A percentile compares a stretch with the other conserved stretches of the same genome.
Conservation (phyloP, 2,329 filamentous ascomycete genomes). For the Didymosphaeria variabile region DNA sequence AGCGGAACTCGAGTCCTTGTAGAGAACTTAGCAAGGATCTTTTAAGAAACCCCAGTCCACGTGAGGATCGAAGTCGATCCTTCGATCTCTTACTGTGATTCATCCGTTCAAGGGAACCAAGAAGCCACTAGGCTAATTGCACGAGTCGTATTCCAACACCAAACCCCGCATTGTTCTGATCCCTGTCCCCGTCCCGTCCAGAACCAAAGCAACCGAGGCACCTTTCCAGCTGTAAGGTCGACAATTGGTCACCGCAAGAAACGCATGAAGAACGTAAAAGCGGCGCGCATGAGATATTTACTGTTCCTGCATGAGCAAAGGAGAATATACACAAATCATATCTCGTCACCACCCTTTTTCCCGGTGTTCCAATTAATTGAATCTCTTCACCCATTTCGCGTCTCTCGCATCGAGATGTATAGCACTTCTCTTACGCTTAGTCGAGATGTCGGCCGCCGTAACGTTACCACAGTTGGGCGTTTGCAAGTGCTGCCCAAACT, state of each 20-base stretch:
- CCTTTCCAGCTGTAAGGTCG: neutral
- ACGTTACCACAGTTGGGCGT: constrained; percentile 59
- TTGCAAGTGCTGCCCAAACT: constrained; percentile 65
- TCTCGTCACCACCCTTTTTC: constrained; percentile 1
- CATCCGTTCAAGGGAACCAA: constrained; percentile 3
- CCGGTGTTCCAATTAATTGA: neutral
- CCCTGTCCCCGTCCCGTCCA: neutral
- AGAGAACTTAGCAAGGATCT: neutral
- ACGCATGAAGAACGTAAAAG: neutral
- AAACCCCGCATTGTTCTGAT: constrained; percentile 3
- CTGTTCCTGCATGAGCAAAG: constrained; percentile 9
- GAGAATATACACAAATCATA: constrained; percentile 7
- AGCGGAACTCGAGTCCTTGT: neutral
- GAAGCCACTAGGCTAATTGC: neutral
- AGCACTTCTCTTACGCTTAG: constrained; percentile 41
- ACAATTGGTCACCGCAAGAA: neutral
- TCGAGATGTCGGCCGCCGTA: constrained; percentile 34
- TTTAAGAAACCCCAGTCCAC: neutral
- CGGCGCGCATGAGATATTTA: neutral
- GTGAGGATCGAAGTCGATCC: neutral
- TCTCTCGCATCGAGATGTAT: constrained; percentile 41
- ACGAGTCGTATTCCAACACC: neutral
- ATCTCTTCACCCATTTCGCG: constrained; percentile 42
- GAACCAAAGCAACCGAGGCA: constrained; percentile 3
- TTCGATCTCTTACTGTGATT: constrained; percentile 1